Evolutionary conservation across 1,284 basidiomycete species (phyloP), one percentile per base, ranked within the genome.

Genomic region (Apiotrichum gracile): DNA sequence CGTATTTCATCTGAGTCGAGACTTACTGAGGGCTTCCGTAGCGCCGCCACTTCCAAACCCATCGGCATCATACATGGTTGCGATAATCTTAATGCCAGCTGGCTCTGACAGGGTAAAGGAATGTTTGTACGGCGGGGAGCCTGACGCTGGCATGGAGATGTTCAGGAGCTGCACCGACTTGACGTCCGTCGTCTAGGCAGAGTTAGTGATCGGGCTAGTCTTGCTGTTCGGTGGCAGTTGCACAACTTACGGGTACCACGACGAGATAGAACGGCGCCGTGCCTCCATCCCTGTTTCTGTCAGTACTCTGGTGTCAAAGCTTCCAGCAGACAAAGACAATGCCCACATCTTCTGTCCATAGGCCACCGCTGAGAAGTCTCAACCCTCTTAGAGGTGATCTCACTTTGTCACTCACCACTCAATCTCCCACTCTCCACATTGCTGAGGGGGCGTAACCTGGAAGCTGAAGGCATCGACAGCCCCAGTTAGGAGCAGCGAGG

Each of bases 21-120:
- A 63, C 68, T 48, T 47, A 73, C 68, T 70, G 45, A 69, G 49
- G 5, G 65, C 56, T 21, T 62, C 53, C 8, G 65, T 70, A 1
- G 66, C 69, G 13, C 70, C 70, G 17, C 68, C 71, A 9, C 58
- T 58, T 2, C 69, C 70, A 34, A 62, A 72, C 1, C 71, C 71
- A 2, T 54, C 57, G 9, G 65, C 49, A 57, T 73, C 71, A 33
- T 58, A 66, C 65, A 73, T 66, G 5, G 68, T 62, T 3, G 63
- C 60, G 12, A 72, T 29, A 35, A 73, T 65, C 48, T 68, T 51
- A 40, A 70, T 47, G 13, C 66, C 67, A 3, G 60, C 50, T 1
- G 69, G 69, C 51, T 70, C 58, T 19, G 58, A 52, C 29, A 73
- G 55, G 10, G 48, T 41, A 47, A 70, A 66, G 4, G 61, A 63